Conservation (phyloP, 305 asterid species). For the Fraxinus dipetala region DNA sequence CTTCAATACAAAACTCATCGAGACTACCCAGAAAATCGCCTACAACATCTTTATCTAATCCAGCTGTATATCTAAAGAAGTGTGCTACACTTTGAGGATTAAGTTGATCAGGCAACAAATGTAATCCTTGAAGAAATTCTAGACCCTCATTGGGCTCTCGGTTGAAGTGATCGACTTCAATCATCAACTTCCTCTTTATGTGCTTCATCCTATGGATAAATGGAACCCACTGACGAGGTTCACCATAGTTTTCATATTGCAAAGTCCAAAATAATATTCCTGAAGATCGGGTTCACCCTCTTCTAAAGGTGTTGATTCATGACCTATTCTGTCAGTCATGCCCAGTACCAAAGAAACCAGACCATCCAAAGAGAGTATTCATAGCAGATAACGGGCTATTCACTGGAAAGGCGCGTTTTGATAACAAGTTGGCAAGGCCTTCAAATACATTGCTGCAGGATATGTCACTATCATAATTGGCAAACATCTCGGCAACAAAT, state of each 20-base stretch:
- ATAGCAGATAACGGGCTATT: constrained; percentile 77
- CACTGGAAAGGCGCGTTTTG: constrained; percentile 90
- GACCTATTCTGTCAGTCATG: constrained; percentile 71
- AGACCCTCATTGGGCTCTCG: constrained; percentile 81
- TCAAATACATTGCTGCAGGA: constrained; percentile 79
- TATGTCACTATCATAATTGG: constrained; percentile 89
- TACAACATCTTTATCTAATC: constrained; percentile 72
- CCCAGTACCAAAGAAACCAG: constrained; percentile 80
- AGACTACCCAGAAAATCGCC: constrained; percentile 87
- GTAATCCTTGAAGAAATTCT: constrained; percentile 65
- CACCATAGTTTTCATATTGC: constrained; percentile 56
- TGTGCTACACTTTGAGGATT: constrained; percentile 73
- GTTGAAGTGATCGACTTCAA: constrained; percentile 84
- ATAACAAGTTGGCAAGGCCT: constrained; percentile 71
- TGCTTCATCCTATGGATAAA: constrained; percentile 65
- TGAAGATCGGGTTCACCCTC: constrained; percentile 36
- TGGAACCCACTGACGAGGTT: constrained; percentile 77
- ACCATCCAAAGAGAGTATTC: constrained; percentile 87
- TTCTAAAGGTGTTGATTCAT: constrained; percentile 43
- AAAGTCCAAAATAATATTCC: constrained; percentile 68
- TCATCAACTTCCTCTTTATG: constrained; percentile 67
- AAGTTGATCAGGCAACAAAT: constrained; percentile 65
- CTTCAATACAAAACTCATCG: constrained; percentile 74
- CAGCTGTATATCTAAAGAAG: constrained; percentile 70
- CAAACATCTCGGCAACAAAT: constrained; percentile 76